Evolutionary conservation across 129 eudicot species (phyloP).

Genomic region (Artemisia argyi): DNA sequence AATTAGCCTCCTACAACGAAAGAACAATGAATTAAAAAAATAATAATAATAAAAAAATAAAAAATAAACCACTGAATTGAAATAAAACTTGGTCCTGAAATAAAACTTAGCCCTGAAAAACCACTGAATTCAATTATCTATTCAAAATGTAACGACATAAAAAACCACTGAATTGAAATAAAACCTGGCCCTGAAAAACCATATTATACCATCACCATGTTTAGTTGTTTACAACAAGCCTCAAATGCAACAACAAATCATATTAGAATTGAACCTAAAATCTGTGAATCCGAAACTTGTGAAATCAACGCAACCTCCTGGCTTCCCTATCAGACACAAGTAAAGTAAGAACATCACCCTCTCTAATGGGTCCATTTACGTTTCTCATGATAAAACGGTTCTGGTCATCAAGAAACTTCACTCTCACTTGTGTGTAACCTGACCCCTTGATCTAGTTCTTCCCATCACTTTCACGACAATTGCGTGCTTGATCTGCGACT

Average conservation of each 20-base stretch:
- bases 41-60: too few relatives aligned
- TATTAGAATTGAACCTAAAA: neutral
- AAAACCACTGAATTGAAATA: neutral
- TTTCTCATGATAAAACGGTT: slow-evolving; percentile 47
- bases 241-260: slow-evolving; percentile 7
- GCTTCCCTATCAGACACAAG: slow-evolving; percentile 52
- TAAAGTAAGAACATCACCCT: slow-evolving; percentile 43
- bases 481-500: slow-evolving; percentile 42
- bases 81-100: too few relatives aligned
- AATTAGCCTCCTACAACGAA: too few relatives aligned
- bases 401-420: slow-evolving; percentile 43
- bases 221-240: neutral
- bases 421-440: slow-evolving; percentile 45
- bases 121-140: neutral
- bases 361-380: slow-evolving; percentile 47
- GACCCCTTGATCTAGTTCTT: slow-evolving; percentile 46
- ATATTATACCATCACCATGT: neutral
- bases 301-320: slow-evolving; percentile 40
- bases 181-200: slow-evolving; percentile 3
- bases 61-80: too few relatives aligned
- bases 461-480: slow-evolving; percentile 50
- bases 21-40: too few relatives aligned
- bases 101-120: too few relatives aligned
- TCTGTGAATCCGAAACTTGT: neutral
- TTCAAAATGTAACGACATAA: neutral